These are phyloP conservation scores for Cymodocea nodosa DNA, from an alignment of 116 monocot genomes.

Conservation along the genomic window DNA sequence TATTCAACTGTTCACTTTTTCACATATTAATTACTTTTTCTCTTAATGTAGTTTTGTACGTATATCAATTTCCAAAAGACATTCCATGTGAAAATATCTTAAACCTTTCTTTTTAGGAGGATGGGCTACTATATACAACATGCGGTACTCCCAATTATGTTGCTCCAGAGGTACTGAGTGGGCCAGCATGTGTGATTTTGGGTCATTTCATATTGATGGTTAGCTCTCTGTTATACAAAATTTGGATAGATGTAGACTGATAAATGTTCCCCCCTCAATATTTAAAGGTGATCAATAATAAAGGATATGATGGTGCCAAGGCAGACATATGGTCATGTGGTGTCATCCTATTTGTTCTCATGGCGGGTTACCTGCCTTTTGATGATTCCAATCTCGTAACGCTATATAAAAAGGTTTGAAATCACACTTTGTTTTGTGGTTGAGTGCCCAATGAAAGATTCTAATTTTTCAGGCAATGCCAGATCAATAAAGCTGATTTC, in stretches of 20 bases:
- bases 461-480: constrained; percentile 6
- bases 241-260: not conserved
- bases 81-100: not conserved
- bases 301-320: constrained; percentile 77
- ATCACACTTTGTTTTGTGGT: not conserved
- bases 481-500: constrained; percentile 87
- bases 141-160: constrained; percentile 98
- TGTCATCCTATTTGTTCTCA: constrained; percentile 83
- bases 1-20: not conserved
- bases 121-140: constrained; percentile 87
- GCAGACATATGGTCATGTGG: constrained; percentile 75
- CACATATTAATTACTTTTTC: not conserved
- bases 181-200: not conserved
- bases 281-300: constrained; percentile 54
- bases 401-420: constrained; percentile 47
- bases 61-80: not conserved
- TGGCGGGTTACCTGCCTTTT: constrained; percentile 72
- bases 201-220: not conserved
- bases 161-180: constrained; percentile 66
- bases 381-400: constrained; percentile 49
- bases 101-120: constrained; percentile 39
- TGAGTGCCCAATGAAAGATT: constrained; percentile 2
- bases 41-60: not conserved
- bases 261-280: not conserved
- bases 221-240: not conserved